These are phyloP conservation scores for Rubia tinctorum DNA, from an alignment of 305 asterid genomes.

Conservation along the genomic window DNA sequence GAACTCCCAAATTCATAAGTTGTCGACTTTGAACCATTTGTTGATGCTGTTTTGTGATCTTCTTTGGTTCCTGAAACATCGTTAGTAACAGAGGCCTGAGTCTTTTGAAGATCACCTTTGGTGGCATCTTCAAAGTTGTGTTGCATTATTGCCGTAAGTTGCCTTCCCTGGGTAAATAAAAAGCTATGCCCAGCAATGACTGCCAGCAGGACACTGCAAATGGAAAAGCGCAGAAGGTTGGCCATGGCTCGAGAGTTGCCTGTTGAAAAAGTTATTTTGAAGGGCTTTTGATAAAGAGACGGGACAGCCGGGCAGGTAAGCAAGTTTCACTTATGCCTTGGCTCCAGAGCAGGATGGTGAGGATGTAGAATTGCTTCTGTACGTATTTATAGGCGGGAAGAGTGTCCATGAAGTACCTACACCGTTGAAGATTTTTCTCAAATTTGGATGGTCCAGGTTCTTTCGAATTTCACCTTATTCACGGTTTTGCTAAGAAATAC, in stretches of 20 bases:
- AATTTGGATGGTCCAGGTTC: conserved; percentile 23
- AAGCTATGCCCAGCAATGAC: conserved; percentile 12
- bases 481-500: not conserved
- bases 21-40: conserved; percentile 8
- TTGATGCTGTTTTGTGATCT: conserved; percentile 18
- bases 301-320: not conserved
- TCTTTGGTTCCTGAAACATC: conserved; percentile 9
- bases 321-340: conserved; percentile 1
- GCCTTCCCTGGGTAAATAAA: conserved; percentile 30
- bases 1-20: conserved; percentile 18
- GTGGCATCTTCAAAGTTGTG: conserved; percentile 15
- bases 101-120: conserved; percentile 12
- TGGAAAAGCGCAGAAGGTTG: not conserved
- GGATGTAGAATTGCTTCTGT: conserved; percentile 11
- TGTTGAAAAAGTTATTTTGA: not conserved
- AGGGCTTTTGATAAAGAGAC: not conserved
- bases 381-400: conserved; percentile 19
- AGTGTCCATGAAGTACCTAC: not conserved
- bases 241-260: conserved; percentile 22
- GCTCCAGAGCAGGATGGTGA: conserved; percentile 13
- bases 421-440: conserved; percentile 8
- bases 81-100: not conserved
- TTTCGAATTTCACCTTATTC: not conserved
- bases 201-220: conserved; percentile 24
- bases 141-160: conserved; percentile 20